Conservation (phyloP, 768 basidiomycete genomes). For the Pleurotus tuoliensis region DNA sequence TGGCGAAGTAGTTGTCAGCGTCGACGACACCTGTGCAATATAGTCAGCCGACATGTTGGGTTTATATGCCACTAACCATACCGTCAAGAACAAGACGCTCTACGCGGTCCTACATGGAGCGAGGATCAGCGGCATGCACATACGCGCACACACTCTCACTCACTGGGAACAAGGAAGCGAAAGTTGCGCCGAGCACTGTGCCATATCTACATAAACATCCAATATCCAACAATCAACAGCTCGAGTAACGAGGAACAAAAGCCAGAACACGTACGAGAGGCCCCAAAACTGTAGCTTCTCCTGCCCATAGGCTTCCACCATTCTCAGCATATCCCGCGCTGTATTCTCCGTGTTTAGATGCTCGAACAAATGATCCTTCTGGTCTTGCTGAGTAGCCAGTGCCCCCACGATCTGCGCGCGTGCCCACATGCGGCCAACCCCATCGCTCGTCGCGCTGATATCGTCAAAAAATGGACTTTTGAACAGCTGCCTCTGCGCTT, state of each 20-base stretch:
- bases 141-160: not conserved
- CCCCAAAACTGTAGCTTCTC: too few species aligned
- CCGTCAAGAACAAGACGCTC: conserved; percentile 30
- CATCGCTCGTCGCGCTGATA: conserved; percentile 20
- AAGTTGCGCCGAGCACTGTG: conserved; percentile 23
- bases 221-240: not conserved
- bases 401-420: conserved; percentile 24
- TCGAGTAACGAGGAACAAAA: not conserved
- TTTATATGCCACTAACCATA: not conserved
- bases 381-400: conserved; percentile 26
- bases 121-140: conserved; percentile 11
- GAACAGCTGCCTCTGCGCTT: conserved; percentile 27
- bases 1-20: conserved; percentile 19
- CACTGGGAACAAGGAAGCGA: conserved; percentile 31
- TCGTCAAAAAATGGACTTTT: conserved; percentile 3
- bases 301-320: too few species aligned
- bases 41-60: not conserved
- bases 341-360: conserved; percentile 32
- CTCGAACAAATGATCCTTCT: conserved; percentile 20
- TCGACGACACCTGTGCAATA: conserved; percentile 17
- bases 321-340: too few species aligned
- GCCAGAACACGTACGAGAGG: not conserved
- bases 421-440: conserved; percentile 27
- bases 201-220: conserved; percentile 16
- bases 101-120: conserved; percentile 22